Evolutionary conservation across 805 yeast genomes (phyloP).

Genomic region (Candida khao-thaluensis): DNA sequence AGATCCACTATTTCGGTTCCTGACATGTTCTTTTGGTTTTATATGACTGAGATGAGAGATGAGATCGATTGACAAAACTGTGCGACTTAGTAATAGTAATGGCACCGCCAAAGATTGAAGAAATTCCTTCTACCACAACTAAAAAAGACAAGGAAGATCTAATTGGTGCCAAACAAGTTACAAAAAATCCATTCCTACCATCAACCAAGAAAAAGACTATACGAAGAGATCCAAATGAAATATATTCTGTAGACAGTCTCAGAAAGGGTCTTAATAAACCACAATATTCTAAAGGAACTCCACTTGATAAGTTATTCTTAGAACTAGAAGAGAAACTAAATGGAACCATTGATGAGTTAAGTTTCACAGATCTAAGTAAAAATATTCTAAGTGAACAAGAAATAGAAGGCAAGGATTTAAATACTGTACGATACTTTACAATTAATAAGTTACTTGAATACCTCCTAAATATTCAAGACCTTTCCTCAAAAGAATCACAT

Average conservation of each 20-base stretch:
- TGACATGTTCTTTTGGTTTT: too few relatives aligned
- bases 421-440: conserved; percentile 13
- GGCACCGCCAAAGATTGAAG: conserved; percentile 25
- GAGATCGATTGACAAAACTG: background rate
- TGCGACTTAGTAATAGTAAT: conserved; percentile 4
- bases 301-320: conserved; percentile 35
- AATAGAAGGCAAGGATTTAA: background rate
- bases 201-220: conserved; percentile 26
- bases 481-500: conserved; percentile 26
- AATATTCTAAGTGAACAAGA: background rate
- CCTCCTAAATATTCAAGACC: conserved; percentile 38
- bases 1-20: conserved; percentile 26
- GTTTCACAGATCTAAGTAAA: conserved; percentile 17
- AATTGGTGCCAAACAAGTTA: background rate
- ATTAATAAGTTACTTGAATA: conserved; percentile 35
- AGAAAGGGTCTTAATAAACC: conserved; percentile 37
- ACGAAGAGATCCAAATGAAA: conserved; percentile 29
- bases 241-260: conserved; percentile 22
- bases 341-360: conserved; percentile 24
- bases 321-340: conserved; percentile 26
- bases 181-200: conserved; percentile 25
- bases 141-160: background rate
- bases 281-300: conserved; percentile 26
- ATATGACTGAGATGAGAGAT: background rate
- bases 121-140: background rate